Conservation (phyloP, 352 stramenopile species). For the Pythium pectinolyticum region DNA sequence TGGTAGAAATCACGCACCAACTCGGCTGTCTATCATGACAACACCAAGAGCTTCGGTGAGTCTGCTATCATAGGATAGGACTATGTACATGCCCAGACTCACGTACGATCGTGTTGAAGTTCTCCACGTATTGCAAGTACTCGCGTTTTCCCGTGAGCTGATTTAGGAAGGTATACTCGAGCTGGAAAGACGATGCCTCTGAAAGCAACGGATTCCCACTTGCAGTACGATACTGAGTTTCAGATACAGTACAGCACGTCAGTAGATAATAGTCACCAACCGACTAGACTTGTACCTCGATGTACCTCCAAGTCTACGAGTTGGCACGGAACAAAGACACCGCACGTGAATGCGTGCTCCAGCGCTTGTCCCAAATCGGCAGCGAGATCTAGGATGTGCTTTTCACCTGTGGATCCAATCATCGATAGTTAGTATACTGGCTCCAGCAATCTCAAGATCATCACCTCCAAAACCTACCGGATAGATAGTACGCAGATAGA, state of each 20-base stretch:
- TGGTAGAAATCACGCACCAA: conserved; percentile 23
- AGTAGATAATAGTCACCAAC: background rate
- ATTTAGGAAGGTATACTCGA: conserved; percentile 64
- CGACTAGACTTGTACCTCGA: background rate
- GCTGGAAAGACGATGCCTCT: conserved; percentile 56
- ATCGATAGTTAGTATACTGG: background rate
- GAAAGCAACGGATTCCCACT: conserved; percentile 37
- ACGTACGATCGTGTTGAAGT: conserved; percentile 39
- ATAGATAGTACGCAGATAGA: conserved; percentile 55
- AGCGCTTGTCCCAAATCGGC: conserved; percentile 37
- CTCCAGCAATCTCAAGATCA: background rate
- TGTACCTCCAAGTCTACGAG: conserved; percentile 43
- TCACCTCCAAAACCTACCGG: conserved; percentile 32
- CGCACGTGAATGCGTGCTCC: conserved; percentile 38
- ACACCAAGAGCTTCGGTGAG: background rate
- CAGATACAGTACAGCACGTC: conserved; percentile 12
- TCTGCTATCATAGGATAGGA: background rate
- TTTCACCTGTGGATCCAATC: conserved; percentile 27
- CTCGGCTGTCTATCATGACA: conserved; percentile 2
- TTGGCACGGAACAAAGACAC: conserved; percentile 36
- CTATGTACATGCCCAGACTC: background rate
- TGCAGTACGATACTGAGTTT: no score
- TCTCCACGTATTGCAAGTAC: conserved; percentile 39
- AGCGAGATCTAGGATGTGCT: conserved; percentile 48
- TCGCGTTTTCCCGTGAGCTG: conserved; percentile 34